Conservation (phyloP, 2,329 filamentous ascomycete species). For the Penicillium sumatraense region DNA sequence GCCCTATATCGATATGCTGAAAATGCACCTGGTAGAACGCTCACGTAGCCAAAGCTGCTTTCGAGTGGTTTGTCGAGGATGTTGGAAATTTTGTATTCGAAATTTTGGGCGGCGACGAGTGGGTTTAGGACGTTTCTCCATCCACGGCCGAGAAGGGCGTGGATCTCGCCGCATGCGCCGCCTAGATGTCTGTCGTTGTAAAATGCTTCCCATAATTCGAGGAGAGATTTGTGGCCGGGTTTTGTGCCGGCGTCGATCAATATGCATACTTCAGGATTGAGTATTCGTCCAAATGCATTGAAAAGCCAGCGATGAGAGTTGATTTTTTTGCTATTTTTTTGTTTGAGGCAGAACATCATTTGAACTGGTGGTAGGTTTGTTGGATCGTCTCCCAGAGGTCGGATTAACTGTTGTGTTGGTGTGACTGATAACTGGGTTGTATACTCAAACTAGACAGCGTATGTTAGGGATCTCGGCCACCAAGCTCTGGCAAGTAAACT, state of each 20-base stretch:
- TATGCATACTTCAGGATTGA: constrained; percentile 13
- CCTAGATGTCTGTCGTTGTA: constrained; percentile 15
- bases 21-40: constrained; percentile 11
- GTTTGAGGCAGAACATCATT: constrained; percentile 17
- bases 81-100: constrained; percentile 14
- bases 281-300: constrained; percentile 14
- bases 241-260: constrained; percentile 16
- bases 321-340: constrained; percentile 17
- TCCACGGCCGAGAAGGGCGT: constrained; percentile 5
- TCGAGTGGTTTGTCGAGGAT: constrained; percentile 16
- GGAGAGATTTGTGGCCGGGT: constrained; percentile 6
- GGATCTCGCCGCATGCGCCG: constrained; percentile 16
- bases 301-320: constrained; percentile 19
- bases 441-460: constrained; percentile 19
- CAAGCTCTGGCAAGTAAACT: not conserved
- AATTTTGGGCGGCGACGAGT: constrained; percentile 12
- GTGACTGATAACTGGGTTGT: constrained; percentile 17
- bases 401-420: constrained; percentile 11
- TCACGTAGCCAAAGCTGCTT: constrained; percentile 16
- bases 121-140: constrained; percentile 12
- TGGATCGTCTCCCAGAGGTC: constrained; percentile 10
- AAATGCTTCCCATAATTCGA: constrained; percentile 13
- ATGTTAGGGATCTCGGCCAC: not conserved
- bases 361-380: constrained; percentile 14
- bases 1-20: constrained; percentile 17